Evolutionary conservation across 257 asterid genomes (phyloP).

Genomic region (Plectranthus barbatus): DNA sequence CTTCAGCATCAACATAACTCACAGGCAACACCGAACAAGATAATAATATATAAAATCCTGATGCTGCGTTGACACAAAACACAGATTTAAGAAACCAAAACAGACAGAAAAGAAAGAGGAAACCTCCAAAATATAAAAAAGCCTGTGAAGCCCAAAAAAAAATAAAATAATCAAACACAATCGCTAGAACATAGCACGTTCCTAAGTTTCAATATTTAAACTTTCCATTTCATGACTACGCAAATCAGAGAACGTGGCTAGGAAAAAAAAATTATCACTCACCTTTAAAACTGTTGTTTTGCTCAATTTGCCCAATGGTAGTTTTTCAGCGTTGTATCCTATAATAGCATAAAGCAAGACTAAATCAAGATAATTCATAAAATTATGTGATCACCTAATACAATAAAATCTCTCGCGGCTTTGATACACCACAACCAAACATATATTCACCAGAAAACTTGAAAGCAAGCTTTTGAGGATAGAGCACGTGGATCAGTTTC

Average conservation of each 20-base stretch:
- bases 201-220: too few species aligned
- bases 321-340: constrained; percentile 95
- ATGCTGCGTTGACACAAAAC: background rate
- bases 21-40: background rate
- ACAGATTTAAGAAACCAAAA: background rate
- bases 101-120: background rate
- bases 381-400: background rate
- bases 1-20: background rate
- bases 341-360: constrained; percentile 15
- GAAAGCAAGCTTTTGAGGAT: constrained; percentile 4
- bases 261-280: constrained; percentile 16
- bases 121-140: constrained; percentile 2
- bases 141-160: background rate
- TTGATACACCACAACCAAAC: background rate
- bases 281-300: constrained; percentile 83
- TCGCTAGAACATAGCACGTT: background rate
- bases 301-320: constrained; percentile 94
- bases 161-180: background rate
- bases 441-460: background rate
- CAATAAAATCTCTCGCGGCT: background rate
- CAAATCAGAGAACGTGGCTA: constrained; percentile 2
- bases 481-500: background rate
- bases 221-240: background rate
- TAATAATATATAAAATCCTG: background rate
- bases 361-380: constrained; percentile 2